These are phyloP conservation scores for Pythium chondricola DNA, from an alignment of 352 stramenopile species.

Conservation along the genomic window DNA sequence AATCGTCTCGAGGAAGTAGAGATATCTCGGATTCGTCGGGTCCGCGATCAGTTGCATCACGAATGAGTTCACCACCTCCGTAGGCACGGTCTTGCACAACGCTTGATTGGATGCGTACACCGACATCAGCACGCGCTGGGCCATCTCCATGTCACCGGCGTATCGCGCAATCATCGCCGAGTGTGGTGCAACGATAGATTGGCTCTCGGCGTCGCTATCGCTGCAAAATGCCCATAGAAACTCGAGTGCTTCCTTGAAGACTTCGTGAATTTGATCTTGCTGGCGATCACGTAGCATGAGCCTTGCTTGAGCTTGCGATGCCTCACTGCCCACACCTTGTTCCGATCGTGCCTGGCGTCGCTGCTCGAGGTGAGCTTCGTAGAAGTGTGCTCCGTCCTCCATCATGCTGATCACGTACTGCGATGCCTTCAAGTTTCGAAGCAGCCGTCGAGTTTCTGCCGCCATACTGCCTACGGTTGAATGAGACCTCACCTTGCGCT, in stretches of 20 bases:
- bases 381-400: conserved; percentile 63
- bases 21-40: conserved; percentile 38
- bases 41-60: conserved; percentile 35
- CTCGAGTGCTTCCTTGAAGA: conserved; percentile 50
- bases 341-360: no score
- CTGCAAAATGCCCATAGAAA: conserved; percentile 53
- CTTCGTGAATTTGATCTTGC: conserved; percentile 38
- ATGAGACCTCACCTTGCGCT: conserved; percentile 11
- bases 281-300: conserved; percentile 30
- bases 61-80: conserved; percentile 51
- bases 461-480: conserved; percentile 11
- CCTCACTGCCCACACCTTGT: conserved; percentile 12
- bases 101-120: conserved; percentile 41
- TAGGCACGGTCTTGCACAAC: conserved; percentile 50
- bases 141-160: conserved; percentile 44
- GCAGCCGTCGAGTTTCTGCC: conserved; percentile 41
- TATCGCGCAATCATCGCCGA: conserved; percentile 46
- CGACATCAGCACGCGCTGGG: conserved; percentile 47
- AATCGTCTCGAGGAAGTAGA: conserved; percentile 56
- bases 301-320: neutral
- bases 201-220: conserved; percentile 34
- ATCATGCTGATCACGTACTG: conserved; percentile 65
- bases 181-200: conserved; percentile 38
- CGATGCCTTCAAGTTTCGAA: conserved; percentile 50
- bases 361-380: conserved; percentile 49